Evolutionary conservation across 805 yeast species (phyloP).

Genomic region (Candida germanica): DNA sequence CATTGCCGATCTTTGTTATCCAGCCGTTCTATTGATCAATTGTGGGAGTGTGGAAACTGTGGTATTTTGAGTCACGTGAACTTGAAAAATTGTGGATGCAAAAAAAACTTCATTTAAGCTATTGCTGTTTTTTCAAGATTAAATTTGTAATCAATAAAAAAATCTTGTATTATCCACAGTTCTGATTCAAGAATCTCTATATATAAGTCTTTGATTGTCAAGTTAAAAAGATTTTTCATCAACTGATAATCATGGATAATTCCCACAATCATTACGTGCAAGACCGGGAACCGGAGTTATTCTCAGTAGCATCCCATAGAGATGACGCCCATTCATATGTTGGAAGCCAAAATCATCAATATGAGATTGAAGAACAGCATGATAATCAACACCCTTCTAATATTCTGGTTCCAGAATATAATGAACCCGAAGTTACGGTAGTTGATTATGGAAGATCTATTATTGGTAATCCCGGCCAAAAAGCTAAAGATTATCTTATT

Average conservation of each 20-base stretch:
- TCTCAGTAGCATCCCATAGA: conserved; percentile 7
- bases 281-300: conserved; percentile 9
- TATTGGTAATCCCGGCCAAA: conserved; percentile 37
- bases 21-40: too few relatives aligned
- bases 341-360: conserved; percentile 8
- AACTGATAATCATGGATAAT: too few relatives aligned
- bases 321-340: conserved; percentile 1
- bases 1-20: too few relatives aligned
- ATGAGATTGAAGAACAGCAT: conserved; percentile 3
- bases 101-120: neutral
- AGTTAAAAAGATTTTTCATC: too few relatives aligned
- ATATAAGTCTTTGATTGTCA: too few relatives aligned
- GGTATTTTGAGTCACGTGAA: conserved; percentile 7
- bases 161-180: too few relatives aligned
- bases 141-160: too few relatives aligned
- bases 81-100: conserved; percentile 4
- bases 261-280: too few relatives aligned
- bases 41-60: too few relatives aligned
- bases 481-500: conserved; percentile 45
- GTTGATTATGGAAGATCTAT: conserved; percentile 27
- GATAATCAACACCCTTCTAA: conserved; percentile 1
- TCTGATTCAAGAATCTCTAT: too few relatives aligned
- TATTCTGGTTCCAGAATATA: conserved; percentile 33
- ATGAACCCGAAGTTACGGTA: conserved; percentile 32
- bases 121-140: neutral